A percentile compares a stretch with the other conserved stretches of the same genome.
Conservation (phyloP, 1,284 basidiomycete species). For the Meira nashicola region DNA sequence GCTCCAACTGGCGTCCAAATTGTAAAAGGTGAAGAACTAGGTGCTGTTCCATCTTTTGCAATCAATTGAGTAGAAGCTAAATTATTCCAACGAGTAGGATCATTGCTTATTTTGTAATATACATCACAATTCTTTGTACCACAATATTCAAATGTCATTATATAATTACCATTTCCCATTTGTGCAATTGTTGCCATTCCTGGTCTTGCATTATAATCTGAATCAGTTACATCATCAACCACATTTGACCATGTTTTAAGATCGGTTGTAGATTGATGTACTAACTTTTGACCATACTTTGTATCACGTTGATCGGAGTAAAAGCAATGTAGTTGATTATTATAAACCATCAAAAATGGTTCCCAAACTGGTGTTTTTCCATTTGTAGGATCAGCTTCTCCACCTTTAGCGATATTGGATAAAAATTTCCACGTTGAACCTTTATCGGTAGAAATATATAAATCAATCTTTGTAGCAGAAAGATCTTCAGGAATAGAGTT, state of each 20-base stretch:
- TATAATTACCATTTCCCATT: slow-evolving; percentile 50
- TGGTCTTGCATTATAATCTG: slow-evolving; percentile 45
- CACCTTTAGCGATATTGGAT: slow-evolving; percentile 38
- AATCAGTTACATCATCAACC: slow-evolving; percentile 49
- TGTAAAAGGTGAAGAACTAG: not conserved
- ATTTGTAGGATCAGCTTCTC: slow-evolving; percentile 33
- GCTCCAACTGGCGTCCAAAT: not conserved
- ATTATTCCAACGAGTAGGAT: slow-evolving; percentile 21
- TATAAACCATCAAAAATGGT: slow-evolving; percentile 51
- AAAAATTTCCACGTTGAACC: slow-evolving; percentile 52
- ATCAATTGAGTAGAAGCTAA: slow-evolving; percentile 4
- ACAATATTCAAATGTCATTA: slow-evolving; percentile 53
- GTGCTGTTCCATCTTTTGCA: not conserved
- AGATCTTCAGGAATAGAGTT: slow-evolving; percentile 32
- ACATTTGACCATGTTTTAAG: slow-evolving; percentile 49
- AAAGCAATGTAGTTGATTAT: slow-evolving; percentile 52
- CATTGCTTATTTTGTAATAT: slow-evolving; percentile 22
- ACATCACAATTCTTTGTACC: slow-evolving; percentile 30
- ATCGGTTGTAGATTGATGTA: slow-evolving; percentile 50
- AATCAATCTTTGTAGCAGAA: slow-evolving; percentile 51
- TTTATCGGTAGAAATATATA: slow-evolving; percentile 52
- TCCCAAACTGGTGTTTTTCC: slow-evolving; percentile 53
- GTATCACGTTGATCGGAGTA: slow-evolving; percentile 55
- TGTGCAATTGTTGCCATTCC: slow-evolving; percentile 53
- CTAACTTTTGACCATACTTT: slow-evolving; percentile 52